phyloP scores from a whole-genome alignment of 768 basidiomycete species.

The Rubroboletus pulcherrimus region DNA sequence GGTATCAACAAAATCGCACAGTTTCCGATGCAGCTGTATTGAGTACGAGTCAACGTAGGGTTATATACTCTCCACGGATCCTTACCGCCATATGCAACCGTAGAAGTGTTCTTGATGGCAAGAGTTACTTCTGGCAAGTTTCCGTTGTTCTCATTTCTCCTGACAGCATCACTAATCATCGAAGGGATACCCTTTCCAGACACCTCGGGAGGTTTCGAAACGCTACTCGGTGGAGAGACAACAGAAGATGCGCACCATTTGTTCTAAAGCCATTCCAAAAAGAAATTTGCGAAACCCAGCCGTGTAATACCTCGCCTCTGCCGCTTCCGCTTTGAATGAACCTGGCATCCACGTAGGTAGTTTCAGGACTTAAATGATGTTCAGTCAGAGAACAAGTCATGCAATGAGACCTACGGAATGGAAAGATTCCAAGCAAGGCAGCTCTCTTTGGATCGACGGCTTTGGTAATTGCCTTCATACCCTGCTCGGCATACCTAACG shows the following conservation, averaged over 20 bases:
- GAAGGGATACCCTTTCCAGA: slow-evolving; percentile 16
- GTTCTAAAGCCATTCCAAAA: slow-evolving; percentile 22
- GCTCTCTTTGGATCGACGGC: slow-evolving; percentile 17
- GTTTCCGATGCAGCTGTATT: slow-evolving; percentile 26
- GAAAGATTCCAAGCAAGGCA: slow-evolving; percentile 23
- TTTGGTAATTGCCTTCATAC: slow-evolving; percentile 16
- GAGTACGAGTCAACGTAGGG: neutral
- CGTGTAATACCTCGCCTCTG: slow-evolving; percentile 8
- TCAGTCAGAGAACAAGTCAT: neutral
- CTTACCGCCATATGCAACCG: slow-evolving; percentile 24
- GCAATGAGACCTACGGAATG: slow-evolving; percentile 21
- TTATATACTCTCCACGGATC: neutral
- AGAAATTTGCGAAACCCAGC: slow-evolving; percentile 19
- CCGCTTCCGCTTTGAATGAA: slow-evolving; percentile 22
- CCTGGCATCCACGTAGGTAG: slow-evolving; percentile 28
- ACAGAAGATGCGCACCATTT: slow-evolving; percentile 13
- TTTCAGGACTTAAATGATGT: slow-evolving; percentile 15
- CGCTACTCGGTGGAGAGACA: neutral
- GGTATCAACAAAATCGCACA: slow-evolving; percentile 10
- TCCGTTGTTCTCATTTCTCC: slow-evolving; percentile 17
- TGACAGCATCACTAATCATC: slow-evolving; percentile 20
- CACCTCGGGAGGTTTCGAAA: slow-evolving; percentile 9
- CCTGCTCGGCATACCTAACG: slow-evolving; percentile 16
- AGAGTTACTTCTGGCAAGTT: slow-evolving; percentile 18
- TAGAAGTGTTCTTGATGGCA: slow-evolving; percentile 19